Evolutionary conservation across 2,329 filamentous ascomycete species (phyloP).

Genomic region (Ophiostoma pallidulum): DNA sequence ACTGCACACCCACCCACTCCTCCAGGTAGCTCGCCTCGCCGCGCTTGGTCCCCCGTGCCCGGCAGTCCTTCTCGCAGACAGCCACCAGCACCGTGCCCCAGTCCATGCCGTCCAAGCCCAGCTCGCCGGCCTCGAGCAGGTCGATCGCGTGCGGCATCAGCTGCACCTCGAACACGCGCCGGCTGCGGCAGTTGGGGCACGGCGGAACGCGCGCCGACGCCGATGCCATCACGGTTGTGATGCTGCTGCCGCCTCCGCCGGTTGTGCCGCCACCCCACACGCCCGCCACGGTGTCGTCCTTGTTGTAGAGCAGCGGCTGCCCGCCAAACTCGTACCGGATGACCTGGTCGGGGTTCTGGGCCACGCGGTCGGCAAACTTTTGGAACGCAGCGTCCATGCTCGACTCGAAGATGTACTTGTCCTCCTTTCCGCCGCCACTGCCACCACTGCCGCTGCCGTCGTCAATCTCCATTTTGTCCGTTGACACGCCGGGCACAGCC

Average conservation of each 20-base stretch:
- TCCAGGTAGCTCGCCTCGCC: constrained; percentile 72
- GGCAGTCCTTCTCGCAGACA: constrained; percentile 74
- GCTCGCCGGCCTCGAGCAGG: constrained; percentile 71
- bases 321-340: constrained; percentile 73
- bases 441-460: constrained; percentile 23
- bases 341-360: constrained; percentile 73
- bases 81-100: constrained; percentile 90
- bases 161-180: constrained; percentile 83
- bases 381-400: constrained; percentile 68
- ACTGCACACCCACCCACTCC: constrained; percentile 97
- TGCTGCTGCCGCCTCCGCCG: constrained; percentile 19
- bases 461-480: constrained; percentile 35
- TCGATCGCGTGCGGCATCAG: constrained; percentile 83
- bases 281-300: constrained; percentile 63
- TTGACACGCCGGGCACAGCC: constrained; percentile 34
- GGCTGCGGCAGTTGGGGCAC: constrained; percentile 65
- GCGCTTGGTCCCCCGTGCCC: constrained; percentile 44
- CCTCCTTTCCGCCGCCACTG: constrained; percentile 41
- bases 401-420: constrained; percentile 64
- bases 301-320: constrained; percentile 68
- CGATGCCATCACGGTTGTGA: constrained; percentile 21
- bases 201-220: constrained; percentile 49
- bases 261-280: constrained; percentile 29
- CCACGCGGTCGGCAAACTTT: constrained; percentile 67
- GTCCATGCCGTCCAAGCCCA: constrained; percentile 80